A percentile compares a stretch with the other conserved stretches of the same genome.
Conservation (phyloP, 2,329 filamentous ascomycete species). For the Fusarium nelsonii region DNA sequence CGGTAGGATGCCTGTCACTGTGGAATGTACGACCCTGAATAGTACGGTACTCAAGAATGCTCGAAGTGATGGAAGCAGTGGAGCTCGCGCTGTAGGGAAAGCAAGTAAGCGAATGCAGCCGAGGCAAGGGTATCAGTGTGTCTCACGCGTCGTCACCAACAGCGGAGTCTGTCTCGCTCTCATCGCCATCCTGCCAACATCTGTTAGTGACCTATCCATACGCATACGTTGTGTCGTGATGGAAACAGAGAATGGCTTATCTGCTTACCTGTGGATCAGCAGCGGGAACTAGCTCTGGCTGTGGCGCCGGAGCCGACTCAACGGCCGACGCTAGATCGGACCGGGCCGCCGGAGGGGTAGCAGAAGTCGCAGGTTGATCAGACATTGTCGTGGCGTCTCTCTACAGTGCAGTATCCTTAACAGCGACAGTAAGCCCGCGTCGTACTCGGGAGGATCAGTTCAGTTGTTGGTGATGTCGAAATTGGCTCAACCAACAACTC, state of each 20-base stretch:
- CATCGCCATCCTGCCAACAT: slow-evolving; percentile 19
- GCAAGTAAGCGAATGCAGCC: slow-evolving; percentile 7
- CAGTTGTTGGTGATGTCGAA: slow-evolving; percentile 2
- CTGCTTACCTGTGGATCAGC: slow-evolving; percentile 33
- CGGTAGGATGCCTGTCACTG: slow-evolving; percentile 39
- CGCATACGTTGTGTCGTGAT: neutral
- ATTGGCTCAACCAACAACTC: slow-evolving; percentile 1
- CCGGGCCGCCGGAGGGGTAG: slow-evolving; percentile 21
- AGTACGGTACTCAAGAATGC: slow-evolving; percentile 43
- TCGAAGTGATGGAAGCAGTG: slow-evolving; percentile 42
- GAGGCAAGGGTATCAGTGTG: neutral
- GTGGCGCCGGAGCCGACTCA: slow-evolving; percentile 26
- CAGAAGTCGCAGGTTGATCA: slow-evolving; percentile 9
- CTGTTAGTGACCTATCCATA: neutral
- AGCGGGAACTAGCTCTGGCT: slow-evolving; percentile 35
- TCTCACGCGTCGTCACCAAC: slow-evolving; percentile 35
- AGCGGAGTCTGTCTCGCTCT: slow-evolving; percentile 30
- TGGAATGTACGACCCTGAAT: slow-evolving; percentile 44
- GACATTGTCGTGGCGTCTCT: slow-evolving; percentile 4
- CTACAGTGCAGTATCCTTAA: neutral
- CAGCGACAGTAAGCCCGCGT: neutral
- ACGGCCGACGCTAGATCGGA: slow-evolving; percentile 28
- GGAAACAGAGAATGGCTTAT: neutral
- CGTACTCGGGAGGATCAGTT: neutral
- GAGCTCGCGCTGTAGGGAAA: slow-evolving; percentile 33